Evolutionary conservation across 2,329 filamentous ascomycete genomes (phyloP), one percentile per base, ranked within the genome.

Genomic region (Colletotrichum sp.): DNA sequence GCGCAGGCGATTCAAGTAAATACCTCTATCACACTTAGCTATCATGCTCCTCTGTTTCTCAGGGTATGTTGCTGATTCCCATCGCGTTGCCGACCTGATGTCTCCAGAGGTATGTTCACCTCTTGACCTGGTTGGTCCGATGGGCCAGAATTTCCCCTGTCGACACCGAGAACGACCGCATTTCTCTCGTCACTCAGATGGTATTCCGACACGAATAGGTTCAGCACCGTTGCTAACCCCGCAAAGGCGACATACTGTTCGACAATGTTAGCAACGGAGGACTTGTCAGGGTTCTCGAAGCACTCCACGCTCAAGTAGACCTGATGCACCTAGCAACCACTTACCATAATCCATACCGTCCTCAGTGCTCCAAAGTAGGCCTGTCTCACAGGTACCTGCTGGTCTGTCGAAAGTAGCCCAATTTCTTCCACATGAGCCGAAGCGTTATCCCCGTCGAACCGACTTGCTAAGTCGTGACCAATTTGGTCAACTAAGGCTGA

Each of bases 311-410:
- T 26, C 26, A 26, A 26, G 26, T 26, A 26, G 26, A 26, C 26
- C 26, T 26, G 26, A 26, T 26, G 26, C 26, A 26, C 26, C 26
- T 26, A 26, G 26, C 26, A 26, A 26, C 26, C 8, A 34, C 78
- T 67, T 24, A 82, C 82, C 78, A 83, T 78, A 15, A 83, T 81
- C 82, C 82, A 83, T 65, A 82, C 80, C 0, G 71, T 77, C 8
- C 79, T 62, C 0, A 82, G 68, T 10, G 82, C 76, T 18, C 80
- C 24, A 30, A 79, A 82, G 59, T 81, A 49, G 82, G 82, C 77
- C 16, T 67, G 63, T 24, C 78, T 76, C 8, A 82, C 82, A 9
- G 78, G 32, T 4, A 76, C 36, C 10, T 81, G 81, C n/a, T 77
- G 70, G 5, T 3, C 74, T 2, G 69, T 8, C 1, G 66, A 8